Percentiles rank a stretch among this genome's conserved stretches.
These are phyloP conservation scores for Paramecium biaurelia DNA, from an alignment of 73 alveolate genomes.

Conservation along the genomic window DNA sequence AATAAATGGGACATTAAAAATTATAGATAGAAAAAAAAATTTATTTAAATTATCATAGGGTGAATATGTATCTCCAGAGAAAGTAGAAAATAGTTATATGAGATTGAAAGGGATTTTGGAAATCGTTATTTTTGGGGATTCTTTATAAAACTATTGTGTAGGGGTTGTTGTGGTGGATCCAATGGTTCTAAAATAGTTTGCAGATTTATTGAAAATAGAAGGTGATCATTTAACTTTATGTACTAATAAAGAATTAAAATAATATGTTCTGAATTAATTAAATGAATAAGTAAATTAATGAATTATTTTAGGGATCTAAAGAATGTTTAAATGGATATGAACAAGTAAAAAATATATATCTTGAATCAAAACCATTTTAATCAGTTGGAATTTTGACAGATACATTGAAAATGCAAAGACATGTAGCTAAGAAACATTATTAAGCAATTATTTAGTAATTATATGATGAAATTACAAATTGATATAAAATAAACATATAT, in stretches of 20 bases:
- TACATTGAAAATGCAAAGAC: constrained; percentile 87
- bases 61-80: constrained; percentile 96
- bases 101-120: constrained; percentile 79
- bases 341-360: constrained; percentile 76
- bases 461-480: background rate
- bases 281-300: background rate
- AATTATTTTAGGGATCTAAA: constrained; percentile 55
- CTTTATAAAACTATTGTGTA: constrained; percentile 78
- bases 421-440: constrained; percentile 74
- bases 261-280: constrained; percentile 47
- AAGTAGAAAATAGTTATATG: constrained; percentile 78
- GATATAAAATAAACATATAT: too few species aligned
- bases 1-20: constrained; percentile 69
- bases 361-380: constrained; percentile 71
- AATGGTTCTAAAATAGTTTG: constrained; percentile 62
- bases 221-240: constrained; percentile 59
- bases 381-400: constrained; percentile 81
- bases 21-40: constrained; percentile 90
- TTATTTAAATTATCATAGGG: constrained; percentile 93
- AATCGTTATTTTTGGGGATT: constrained; percentile 90
- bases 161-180: constrained; percentile 88
- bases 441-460: background rate
- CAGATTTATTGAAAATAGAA: constrained; percentile 26
- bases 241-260: background rate
- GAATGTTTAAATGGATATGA: constrained; percentile 82